Conservation (phyloP, 495 filamentous ascomycete genomes). For the Tricharina praecox region DNA sequence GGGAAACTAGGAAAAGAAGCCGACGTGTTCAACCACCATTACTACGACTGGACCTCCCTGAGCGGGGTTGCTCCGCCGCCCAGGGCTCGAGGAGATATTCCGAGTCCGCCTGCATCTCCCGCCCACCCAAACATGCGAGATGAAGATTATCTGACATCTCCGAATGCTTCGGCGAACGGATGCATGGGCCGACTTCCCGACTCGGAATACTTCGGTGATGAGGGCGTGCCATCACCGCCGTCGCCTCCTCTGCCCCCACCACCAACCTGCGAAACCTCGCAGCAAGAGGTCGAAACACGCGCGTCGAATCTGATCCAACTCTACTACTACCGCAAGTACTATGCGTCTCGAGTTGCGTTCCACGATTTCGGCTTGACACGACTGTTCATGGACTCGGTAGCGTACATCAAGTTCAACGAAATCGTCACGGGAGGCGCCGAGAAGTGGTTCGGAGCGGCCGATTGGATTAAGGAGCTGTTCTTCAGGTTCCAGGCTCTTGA, state of each 20-base stretch:
- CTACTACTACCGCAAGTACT: constrained; percentile 25
- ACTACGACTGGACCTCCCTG: constrained; percentile 26
- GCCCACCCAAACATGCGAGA: not conserved
- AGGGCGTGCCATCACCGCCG: constrained; percentile 17
- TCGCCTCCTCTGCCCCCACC: constrained; percentile 23
- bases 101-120: constrained; percentile 4
- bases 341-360: constrained; percentile 20
- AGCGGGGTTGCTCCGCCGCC: constrained; percentile 20
- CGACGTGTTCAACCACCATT: constrained; percentile 25
- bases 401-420: constrained; percentile 27
- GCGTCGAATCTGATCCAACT: constrained; percentile 20
- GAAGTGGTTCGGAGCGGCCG: constrained; percentile 24
- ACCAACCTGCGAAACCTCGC: constrained; percentile 21
- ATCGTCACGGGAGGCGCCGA: constrained; percentile 24
- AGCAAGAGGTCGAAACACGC: constrained; percentile 16
- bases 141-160: constrained; percentile 3
- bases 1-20: constrained; percentile 19
- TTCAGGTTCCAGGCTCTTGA: constrained; percentile 21
- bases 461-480: constrained; percentile 25
- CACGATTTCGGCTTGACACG: constrained; percentile 19
- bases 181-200: not conserved
- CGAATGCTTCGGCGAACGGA: constrained; percentile 4
- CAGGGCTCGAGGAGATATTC: constrained; percentile 2
- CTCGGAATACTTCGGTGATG: not conserved
- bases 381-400: constrained; percentile 25